Percentiles rank a stretch among this genome's conserved stretches.
phyloP scores from a whole-genome alignment of 169 alveolate species.

The Theileria parva region DNA sequence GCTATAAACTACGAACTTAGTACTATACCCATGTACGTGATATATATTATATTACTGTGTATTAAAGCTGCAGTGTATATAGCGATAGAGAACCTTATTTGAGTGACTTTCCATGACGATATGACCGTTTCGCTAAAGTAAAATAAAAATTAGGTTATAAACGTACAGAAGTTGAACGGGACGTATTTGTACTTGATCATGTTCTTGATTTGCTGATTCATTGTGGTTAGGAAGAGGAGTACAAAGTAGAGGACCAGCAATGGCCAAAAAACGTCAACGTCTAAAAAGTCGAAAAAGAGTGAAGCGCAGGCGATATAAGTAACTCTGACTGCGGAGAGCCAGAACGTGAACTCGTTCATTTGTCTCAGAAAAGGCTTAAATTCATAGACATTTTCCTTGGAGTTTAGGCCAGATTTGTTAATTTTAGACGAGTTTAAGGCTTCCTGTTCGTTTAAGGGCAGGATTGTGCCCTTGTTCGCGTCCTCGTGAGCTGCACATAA shows the following conservation, averaged over 20 bases:
- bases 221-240: slow-evolving; percentile 80
- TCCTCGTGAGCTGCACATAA: slow-evolving; percentile 75
- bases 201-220: slow-evolving; percentile 85
- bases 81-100: not conserved
- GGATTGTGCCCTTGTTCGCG: slow-evolving; percentile 72
- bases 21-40: not conserved
- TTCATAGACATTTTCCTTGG: slow-evolving; percentile 69
- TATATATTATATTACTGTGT: no score
- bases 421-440: slow-evolving; percentile 17
- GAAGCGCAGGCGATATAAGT: slow-evolving; percentile 65
- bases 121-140: slow-evolving; percentile 31
- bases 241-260: slow-evolving; percentile 84
- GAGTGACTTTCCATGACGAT: slow-evolving; percentile 23
- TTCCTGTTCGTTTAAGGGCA: slow-evolving; percentile 61
- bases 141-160: not conserved
- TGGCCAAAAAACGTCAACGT: slow-evolving; percentile 92
- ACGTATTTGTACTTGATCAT: slow-evolving; percentile 80
- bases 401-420: not conserved
- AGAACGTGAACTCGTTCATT: slow-evolving; percentile 85
- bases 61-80: not conserved
- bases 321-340: slow-evolving; percentile 82
- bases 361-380: slow-evolving; percentile 87
- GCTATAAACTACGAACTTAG: not conserved
- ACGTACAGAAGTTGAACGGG: slow-evolving; percentile 74
- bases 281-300: slow-evolving; percentile 76